Evolutionary conservation across 2,329 filamentous ascomycete species (phyloP).

Genomic region (Epichloe gansuensis): DNA sequence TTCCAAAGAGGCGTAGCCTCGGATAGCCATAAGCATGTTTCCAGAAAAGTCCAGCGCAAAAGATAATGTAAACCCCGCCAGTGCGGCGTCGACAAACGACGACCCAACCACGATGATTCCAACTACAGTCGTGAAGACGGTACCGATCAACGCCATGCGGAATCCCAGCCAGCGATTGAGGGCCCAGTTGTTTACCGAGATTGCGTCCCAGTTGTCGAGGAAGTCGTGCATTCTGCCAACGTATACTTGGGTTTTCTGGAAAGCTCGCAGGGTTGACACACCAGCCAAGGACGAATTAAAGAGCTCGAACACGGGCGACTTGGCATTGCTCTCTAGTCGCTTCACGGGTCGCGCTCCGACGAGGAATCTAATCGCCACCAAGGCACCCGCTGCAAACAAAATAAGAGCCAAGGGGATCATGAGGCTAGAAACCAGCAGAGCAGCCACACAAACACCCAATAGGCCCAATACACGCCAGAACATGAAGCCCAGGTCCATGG

Average conservation of each 20-base stretch:
- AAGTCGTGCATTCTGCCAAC: slow-evolving; percentile 55
- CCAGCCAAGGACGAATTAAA: slow-evolving; percentile 62
- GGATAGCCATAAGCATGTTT: slow-evolving; percentile 51
- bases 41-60: slow-evolving; percentile 59
- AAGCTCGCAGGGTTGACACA: slow-evolving; percentile 63
- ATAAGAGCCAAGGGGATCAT: slow-evolving; percentile 49
- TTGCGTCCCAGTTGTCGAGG: slow-evolving; percentile 54
- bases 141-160: slow-evolving; percentile 57
- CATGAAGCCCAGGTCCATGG: slow-evolving; percentile 48
- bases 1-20: slow-evolving; percentile 58
- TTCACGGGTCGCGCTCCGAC: slow-evolving; percentile 63
- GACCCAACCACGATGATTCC: slow-evolving; percentile 50
- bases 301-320: slow-evolving; percentile 69
- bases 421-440: slow-evolving; percentile 52
- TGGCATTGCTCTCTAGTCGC: slow-evolving; percentile 62
- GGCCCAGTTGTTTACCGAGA: slow-evolving; percentile 55
- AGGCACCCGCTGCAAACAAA: slow-evolving; percentile 44
- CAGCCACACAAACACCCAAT: slow-evolving; percentile 53
- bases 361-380: slow-evolving; percentile 50
- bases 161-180: slow-evolving; percentile 69
- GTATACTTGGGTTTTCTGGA: slow-evolving; percentile 54
- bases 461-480: slow-evolving; percentile 48
- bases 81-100: slow-evolving; percentile 49
- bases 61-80: slow-evolving; percentile 63
- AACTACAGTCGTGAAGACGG: slow-evolving; percentile 53